These are phyloP conservation scores for Pycnococcus provasolii DNA, from an alignment of 139 green algal genomes.

Conservation along the genomic window DNA sequence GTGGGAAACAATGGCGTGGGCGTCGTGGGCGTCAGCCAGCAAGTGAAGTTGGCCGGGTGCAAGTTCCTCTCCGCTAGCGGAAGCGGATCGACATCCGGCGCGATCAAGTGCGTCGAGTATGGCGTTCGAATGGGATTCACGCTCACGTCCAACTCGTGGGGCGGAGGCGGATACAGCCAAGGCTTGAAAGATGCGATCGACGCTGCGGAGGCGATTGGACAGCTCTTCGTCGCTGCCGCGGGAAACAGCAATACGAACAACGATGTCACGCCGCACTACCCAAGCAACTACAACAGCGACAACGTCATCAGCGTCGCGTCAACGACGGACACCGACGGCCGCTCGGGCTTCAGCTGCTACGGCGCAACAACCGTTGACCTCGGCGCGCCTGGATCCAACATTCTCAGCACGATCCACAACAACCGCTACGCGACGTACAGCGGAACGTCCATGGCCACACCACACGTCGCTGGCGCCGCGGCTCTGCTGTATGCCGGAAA, in stretches of 20 bases:
- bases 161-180: background rate
- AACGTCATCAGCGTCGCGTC: constrained; percentile 33
- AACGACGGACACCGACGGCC: background rate
- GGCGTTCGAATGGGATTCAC: background rate
- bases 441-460: no score
- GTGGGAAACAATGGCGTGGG: no score
- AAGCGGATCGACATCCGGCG: background rate
- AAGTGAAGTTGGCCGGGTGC: background rate
- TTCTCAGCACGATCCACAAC: no score
- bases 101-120: constrained; percentile 1
- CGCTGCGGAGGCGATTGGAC: background rate
- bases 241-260: constrained; percentile 34
- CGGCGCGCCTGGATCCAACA: background rate
- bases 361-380: background rate
- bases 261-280: constrained; percentile 30
- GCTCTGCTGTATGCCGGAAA: no score
- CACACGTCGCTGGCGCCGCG: no score
- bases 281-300: constrained; percentile 20
- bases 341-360: background rate
- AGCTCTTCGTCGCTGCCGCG: constrained; percentile 35
- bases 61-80: background rate
- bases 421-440: no score
- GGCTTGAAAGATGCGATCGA: background rate
- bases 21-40: background rate
- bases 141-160: no score